phyloP scores from a whole-genome alignment of 148 eudicot species.

The Talinum fruticosum region DNA sequence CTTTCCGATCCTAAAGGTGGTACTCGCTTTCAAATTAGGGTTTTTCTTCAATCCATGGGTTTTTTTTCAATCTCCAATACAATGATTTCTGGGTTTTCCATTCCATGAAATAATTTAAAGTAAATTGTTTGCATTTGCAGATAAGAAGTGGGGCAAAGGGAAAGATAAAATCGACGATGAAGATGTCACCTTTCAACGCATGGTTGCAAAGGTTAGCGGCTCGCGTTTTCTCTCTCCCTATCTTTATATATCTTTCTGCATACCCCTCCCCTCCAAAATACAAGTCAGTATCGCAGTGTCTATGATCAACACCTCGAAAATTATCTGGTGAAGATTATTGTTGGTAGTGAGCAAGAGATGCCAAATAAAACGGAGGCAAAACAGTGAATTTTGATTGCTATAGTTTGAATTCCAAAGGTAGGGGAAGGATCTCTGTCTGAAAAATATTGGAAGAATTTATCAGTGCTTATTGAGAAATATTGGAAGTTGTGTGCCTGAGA shows the following conservation, averaged over 20 bases:
- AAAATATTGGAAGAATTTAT: not conserved
- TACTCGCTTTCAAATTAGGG: not conserved
- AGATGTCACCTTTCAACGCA: constrained; percentile 88
- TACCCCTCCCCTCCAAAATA: not conserved
- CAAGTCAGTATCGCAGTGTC: too few relatives aligned
- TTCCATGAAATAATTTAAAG: not conserved
- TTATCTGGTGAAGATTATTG: not conserved
- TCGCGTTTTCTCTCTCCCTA: constrained; percentile 32
- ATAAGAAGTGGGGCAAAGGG: constrained; percentile 68
- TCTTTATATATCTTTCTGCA: too few relatives aligned
- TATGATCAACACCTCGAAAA: too few relatives aligned
- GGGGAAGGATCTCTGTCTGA: not conserved
- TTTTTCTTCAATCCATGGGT: not conserved
- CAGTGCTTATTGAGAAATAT: not conserved
- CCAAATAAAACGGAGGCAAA: not conserved
- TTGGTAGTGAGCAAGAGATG: not conserved
- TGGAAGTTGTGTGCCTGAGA: not conserved
- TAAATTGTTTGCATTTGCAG: constrained; percentile 31
- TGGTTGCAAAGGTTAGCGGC: constrained; percentile 98
- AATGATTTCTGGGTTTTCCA: not conserved
- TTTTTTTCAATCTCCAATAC: not conserved
- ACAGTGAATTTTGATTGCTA: not conserved
- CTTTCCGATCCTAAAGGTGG: constrained; percentile 92
- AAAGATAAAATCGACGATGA: constrained; percentile 85
- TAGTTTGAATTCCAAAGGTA: not conserved